These are phyloP conservation scores for Gymnopus androsaceus DNA, from an alignment of 1,284 basidiomycete species.

Conservation along the genomic window DNA sequence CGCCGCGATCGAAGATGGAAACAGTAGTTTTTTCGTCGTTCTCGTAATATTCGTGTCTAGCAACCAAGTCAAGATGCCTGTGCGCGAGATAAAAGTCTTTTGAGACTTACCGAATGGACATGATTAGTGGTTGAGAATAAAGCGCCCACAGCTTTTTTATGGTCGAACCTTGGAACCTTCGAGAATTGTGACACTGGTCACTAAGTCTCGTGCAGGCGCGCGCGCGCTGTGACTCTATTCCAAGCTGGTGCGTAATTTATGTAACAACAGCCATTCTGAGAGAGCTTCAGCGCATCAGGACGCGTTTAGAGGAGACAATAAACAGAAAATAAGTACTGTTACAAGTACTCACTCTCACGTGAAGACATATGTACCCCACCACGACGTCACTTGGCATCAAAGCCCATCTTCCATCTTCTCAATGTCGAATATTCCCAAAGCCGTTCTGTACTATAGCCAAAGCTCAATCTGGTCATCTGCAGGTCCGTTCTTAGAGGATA, in stretches of 20 bases:
- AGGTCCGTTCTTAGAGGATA: too few relatives aligned
- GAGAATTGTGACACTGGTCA: slow-evolving; percentile 1
- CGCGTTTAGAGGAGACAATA: too few relatives aligned
- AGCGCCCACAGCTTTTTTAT: neutral
- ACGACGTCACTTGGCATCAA: slow-evolving; percentile 5
- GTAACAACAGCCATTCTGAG: too few relatives aligned
- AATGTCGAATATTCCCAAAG: slow-evolving; percentile 49
- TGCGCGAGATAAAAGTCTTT: too few relatives aligned
- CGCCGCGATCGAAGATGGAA: slow-evolving; percentile 80
- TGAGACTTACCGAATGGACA: slow-evolving; percentile 44
- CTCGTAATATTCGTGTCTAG: slow-evolving; percentile 88
- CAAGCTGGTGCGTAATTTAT: too few relatives aligned
- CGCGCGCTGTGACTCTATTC: too few relatives aligned
- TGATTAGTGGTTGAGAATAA: slow-evolving; percentile 20
- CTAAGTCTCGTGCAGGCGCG: too few relatives aligned
- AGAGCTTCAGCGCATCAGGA: too few relatives aligned
- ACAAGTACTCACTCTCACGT: neutral
- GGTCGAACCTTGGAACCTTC: too few relatives aligned
- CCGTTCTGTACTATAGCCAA: slow-evolving; percentile 59
- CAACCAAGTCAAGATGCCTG: too few relatives aligned
- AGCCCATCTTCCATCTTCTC: neutral
- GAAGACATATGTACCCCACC: neutral
- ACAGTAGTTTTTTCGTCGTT: slow-evolving; percentile 74
- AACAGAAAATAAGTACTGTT: too few relatives aligned
- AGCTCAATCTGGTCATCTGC: slow-evolving; percentile 62